Conservation (phyloP, 2,329 filamentous ascomycete species). For the Ophiostoma piceae region DNA sequence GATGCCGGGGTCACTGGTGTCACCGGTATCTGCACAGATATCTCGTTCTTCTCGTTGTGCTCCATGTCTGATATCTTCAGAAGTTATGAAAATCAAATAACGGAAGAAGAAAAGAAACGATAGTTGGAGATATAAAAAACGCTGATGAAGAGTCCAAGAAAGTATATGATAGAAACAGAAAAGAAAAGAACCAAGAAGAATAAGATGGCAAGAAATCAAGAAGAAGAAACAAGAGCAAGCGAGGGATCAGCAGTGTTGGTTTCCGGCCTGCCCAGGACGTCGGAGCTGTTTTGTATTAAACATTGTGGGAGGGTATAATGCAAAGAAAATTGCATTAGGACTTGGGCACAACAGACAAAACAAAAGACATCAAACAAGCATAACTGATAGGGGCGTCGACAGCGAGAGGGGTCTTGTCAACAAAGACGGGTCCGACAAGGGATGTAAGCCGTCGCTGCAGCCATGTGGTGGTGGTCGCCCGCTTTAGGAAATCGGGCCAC, state of each 20-base stretch:
- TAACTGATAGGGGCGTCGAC: not conserved
- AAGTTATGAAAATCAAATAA: not conserved
- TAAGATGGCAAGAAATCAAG: not conserved
- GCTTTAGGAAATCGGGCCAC: constrained; percentile 11
- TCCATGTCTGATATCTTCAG: not conserved
- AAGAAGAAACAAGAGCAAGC: not conserved
- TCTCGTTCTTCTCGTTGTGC: not conserved
- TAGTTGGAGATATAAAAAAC: not conserved
- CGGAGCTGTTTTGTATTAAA: not conserved
- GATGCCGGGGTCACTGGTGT: not conserved
- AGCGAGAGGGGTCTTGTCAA: not conserved
- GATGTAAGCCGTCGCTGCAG: not conserved
- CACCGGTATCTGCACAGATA: not conserved
- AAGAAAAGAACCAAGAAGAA: not conserved
- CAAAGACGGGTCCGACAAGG: constrained; percentile 2
- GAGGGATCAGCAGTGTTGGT: not conserved
- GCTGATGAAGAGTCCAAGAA: not conserved
- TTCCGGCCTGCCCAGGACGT: not conserved
- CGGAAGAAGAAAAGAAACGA: not conserved
- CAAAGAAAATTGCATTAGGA: not conserved
- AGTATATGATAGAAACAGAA: not conserved
- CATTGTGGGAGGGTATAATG: not conserved
- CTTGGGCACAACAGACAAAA: not conserved
- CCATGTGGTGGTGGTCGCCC: constrained; percentile 1
- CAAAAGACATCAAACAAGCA: constrained; percentile 3